phyloP scores from a whole-genome alignment of 495 filamentous ascomycete species.

The Hyaloscypha variabilis region DNA sequence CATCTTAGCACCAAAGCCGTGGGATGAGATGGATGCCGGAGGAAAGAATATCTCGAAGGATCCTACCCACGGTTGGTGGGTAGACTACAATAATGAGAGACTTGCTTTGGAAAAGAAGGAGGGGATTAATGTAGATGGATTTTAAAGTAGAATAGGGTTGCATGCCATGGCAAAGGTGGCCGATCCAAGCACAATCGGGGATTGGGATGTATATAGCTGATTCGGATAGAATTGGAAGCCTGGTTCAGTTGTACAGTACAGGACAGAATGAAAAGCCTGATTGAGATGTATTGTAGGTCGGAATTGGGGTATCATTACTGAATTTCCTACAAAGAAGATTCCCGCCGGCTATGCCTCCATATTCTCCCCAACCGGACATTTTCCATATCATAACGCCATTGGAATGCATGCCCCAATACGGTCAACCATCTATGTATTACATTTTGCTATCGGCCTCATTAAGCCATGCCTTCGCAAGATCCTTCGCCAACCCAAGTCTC shows the following conservation, averaged over 20 bases:
- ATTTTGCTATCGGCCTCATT: constrained; percentile 49
- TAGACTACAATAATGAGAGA: constrained; percentile 56
- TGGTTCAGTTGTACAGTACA: not conserved
- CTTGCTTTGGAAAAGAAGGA: constrained; percentile 29
- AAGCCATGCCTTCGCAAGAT: constrained; percentile 65
- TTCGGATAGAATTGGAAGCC: not conserved
- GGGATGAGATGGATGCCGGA: constrained; percentile 61
- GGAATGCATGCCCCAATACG: constrained; percentile 4
- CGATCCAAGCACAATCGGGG: not conserved
- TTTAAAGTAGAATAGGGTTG: not conserved
- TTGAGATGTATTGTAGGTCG: not conserved
- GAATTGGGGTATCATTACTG: constrained; percentile 23
- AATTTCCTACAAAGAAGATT: not conserved
- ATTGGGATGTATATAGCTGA: not conserved
- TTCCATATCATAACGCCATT: constrained; percentile 20
- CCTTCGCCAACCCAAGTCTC: constrained; percentile 73
- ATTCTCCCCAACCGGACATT: not conserved
- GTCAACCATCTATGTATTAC: constrained; percentile 22
- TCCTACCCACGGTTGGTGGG: constrained; percentile 70
- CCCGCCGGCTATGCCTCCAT: constrained; percentile 3
- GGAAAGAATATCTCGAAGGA: constrained; percentile 43
- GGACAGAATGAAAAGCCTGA: not conserved
- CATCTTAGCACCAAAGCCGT: constrained; percentile 79
- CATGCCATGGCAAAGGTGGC: not conserved
- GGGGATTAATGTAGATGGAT: constrained; percentile 30